Percentiles rank a stretch among this genome's conserved stretches.
Evolutionary conservation across 2,329 filamentous ascomycete species (phyloP).

Genomic region (Chalaropsis thielavioides): DNA sequence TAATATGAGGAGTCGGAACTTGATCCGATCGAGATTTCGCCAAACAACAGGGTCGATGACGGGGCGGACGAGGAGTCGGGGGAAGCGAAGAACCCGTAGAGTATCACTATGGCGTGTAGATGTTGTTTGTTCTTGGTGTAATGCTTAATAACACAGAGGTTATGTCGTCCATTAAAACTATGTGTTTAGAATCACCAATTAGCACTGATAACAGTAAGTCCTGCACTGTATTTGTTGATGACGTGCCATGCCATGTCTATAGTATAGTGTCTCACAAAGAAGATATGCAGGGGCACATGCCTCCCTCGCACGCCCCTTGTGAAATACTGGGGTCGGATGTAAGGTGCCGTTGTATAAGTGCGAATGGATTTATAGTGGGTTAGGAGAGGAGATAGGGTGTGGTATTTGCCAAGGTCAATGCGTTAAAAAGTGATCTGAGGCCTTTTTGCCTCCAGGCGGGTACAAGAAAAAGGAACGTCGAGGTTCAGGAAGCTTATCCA

Average conservation of each 20-base stretch:
- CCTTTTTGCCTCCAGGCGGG: background rate
- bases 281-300: background rate
- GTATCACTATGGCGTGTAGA: background rate
- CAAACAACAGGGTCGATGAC: background rate
- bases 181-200: background rate
- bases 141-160: background rate
- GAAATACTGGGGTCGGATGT: background rate
- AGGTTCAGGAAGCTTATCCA: background rate
- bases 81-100: background rate
- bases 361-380: background rate
- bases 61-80: background rate
- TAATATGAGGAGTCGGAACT: background rate
- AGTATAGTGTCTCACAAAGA: background rate
- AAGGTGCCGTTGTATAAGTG: background rate
- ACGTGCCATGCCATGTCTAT: background rate
- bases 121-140: background rate
- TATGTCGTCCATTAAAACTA: background rate
- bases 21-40: background rate
- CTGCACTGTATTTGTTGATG: background rate
- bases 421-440: constrained; percentile 4
- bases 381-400: background rate
- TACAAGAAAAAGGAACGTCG: background rate
- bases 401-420: constrained; percentile 1
- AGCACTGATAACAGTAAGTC: background rate
- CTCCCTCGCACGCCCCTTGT: background rate